Conservation (phyloP, 2,329 filamentous ascomycete genomes). For the Xylaria sp. region DNA sequence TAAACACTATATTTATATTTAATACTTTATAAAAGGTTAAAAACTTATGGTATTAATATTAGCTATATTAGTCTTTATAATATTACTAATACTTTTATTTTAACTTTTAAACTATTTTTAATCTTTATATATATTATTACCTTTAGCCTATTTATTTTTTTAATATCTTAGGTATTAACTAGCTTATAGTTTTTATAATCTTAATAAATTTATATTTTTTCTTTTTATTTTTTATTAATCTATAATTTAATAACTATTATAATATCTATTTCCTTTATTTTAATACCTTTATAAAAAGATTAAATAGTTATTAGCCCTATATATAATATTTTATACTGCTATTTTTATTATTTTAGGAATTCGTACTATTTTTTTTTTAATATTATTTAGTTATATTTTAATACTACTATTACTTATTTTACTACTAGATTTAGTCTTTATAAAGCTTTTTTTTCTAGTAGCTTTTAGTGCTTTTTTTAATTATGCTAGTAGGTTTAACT, state of each 20-base stretch:
- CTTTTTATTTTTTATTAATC: conserved; percentile 3
- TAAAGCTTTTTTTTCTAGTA: no score
- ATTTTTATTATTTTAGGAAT: background rate
- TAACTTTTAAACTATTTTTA: background rate
- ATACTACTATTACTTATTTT: no score
- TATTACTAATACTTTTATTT: background rate
- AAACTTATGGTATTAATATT: conserved; percentile 2
- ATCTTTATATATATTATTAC: conserved; percentile 12
- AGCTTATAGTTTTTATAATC: background rate
- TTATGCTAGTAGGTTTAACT: no score
- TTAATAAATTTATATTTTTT: conserved; percentile 5
- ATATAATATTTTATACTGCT: background rate
- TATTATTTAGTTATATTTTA: no score
- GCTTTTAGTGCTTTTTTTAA: no score
- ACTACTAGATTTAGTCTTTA: no score
- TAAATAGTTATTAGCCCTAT: background rate
- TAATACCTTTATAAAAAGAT: background rate
- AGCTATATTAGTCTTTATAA: conserved; percentile 8
- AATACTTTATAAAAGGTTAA: conserved; percentile 2
- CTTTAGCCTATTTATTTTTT: background rate
- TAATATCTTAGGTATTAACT: conserved; percentile 5
- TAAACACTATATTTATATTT: conserved; percentile 5
- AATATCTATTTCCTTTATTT: conserved; percentile 3
- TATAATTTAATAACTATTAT: conserved; percentile 10
- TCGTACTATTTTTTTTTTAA: background rate